phyloP scores from a whole-genome alignment of 2,329 filamentous ascomycete species.

The Alternaria gaisen region DNA sequence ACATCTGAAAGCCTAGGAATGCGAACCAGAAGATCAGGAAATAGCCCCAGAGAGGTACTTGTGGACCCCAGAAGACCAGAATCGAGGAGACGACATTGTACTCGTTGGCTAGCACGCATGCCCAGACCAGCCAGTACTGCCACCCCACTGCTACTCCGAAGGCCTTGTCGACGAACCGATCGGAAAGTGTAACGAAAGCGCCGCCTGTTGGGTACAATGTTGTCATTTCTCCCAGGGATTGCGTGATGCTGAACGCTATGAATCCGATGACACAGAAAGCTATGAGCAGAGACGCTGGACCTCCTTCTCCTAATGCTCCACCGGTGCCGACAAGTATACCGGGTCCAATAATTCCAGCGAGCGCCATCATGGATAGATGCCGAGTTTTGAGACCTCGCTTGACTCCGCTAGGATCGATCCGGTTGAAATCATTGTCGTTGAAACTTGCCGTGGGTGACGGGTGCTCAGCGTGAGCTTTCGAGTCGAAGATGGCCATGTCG shows the following conservation, averaged over 20 bases:
- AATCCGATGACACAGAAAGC: conserved; percentile 78
- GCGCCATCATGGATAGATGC: conserved; percentile 67
- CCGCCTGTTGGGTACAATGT: conserved; percentile 76
- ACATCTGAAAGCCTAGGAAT: conserved; percentile 51
- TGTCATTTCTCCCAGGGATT: conserved; percentile 77
- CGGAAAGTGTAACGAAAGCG: conserved; percentile 74
- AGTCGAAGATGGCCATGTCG: conserved; percentile 33
- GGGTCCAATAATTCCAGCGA: conserved; percentile 69
- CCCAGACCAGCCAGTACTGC: conserved; percentile 65
- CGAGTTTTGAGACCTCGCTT: conserved; percentile 74
- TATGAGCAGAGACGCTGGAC: conserved; percentile 75
- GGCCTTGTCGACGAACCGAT: conserved; percentile 62
- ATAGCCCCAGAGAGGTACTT: conserved; percentile 53
- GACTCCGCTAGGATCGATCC: conserved; percentile 69
- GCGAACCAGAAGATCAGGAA: conserved; percentile 54
- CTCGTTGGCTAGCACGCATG: conserved; percentile 72
- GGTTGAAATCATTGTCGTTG: conserved; percentile 40
- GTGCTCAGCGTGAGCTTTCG: conserved; percentile 25
- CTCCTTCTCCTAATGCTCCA: conserved; percentile 72
- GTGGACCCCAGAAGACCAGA: conserved; percentile 70
- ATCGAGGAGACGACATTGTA: conserved; percentile 75
- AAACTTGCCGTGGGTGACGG: conserved; percentile 30
- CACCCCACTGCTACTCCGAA: conserved; percentile 42
- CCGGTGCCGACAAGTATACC: conserved; percentile 77
- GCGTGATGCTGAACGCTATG: conserved; percentile 73